Base-by-base conservation (phyloP, 164 flowering plant genomes). In the Dillenia suffruticosa region DNA sequence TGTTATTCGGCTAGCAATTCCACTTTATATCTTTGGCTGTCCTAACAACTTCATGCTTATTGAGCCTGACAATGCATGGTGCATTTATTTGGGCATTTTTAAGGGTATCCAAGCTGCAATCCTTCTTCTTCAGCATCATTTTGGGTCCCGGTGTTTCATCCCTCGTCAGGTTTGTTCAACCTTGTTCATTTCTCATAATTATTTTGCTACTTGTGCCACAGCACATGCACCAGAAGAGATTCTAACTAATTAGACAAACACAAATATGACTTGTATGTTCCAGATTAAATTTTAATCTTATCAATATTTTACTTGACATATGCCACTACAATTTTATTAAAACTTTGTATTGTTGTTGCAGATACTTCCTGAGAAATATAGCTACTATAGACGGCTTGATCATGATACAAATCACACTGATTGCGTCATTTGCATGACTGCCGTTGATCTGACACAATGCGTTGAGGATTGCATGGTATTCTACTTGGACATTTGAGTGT, bases 401-500 rank as follows among this genome's bases (percentile, higher is more conserved):
- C 88, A 76, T 15, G 82, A 79, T 44, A 56, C 77, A 62, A 72
- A 61, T 67, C 83, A 69, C 54, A 82, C 79, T 4, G 98, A 94
- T 68, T 94, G 98, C 55, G 98, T 94, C 66, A 94, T 94, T 72
- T 94, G 98, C 77, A 94, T 94, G 98, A 87, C 96, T 43, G 57
- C 90, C 56, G 82, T 94, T 58, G 96, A 94, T 74, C 70, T 89
- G 51, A 57, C 80, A 10, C 95, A 85, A 65, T 80, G 80, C 44
- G 66, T 86, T 26, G 80, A 77, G 63, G 90, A 91, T 62, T 89
- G 92, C 90, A 94, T 94, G 98, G 98, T 94, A 79, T 24, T 17
- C 48, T 63, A 32, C 40, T 32, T 56, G 14, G 14, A 63, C 43
- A 51, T 46, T 12, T 19, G 43, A 50, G 15, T 46, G 26, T 2